These are phyloP conservation scores for Aspergillus biplanus DNA, from an alignment of 495 filamentous ascomycete species.

Conservation along the genomic window DNA sequence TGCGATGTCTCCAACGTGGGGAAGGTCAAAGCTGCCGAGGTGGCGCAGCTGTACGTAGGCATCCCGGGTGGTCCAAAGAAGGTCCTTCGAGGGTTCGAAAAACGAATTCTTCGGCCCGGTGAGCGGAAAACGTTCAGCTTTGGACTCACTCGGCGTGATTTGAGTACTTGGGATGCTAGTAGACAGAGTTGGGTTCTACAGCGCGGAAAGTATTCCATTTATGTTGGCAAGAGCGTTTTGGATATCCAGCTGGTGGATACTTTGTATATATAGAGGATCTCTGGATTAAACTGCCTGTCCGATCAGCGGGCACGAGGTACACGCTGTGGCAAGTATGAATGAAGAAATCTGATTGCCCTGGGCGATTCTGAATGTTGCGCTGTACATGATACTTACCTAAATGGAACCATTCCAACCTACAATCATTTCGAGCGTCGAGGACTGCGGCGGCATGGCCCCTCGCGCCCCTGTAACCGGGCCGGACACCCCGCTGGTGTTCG, in stretches of 20 bases:
- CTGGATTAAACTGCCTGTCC: too few relatives aligned
- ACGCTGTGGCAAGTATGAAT: too few relatives aligned
- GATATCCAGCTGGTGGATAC: conserved; percentile 22
- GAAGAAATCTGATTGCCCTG: too few relatives aligned
- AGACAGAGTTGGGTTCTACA: conserved; percentile 77
- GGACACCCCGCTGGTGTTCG: too few relatives aligned
- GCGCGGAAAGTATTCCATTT: conserved; percentile 30
- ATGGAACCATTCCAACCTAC: too few relatives aligned
- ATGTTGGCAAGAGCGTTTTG: conserved; percentile 28
- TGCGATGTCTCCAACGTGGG: conserved; percentile 63
- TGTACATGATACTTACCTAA: too few relatives aligned
- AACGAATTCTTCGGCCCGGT: conserved; percentile 59
- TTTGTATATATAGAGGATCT: too few relatives aligned
- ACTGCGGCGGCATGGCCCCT: too few relatives aligned
- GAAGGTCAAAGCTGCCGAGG: conserved; percentile 48
- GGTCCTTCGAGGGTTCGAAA: conserved; percentile 76
- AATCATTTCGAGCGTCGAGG: too few relatives aligned
- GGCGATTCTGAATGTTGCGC: too few relatives aligned
- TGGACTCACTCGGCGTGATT: conserved; percentile 67
- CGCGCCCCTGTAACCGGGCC: too few relatives aligned
- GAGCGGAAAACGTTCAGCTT: conserved; percentile 61
- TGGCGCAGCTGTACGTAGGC: conserved; percentile 68
- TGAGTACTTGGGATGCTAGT: conserved; percentile 74
- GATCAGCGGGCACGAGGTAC: too few relatives aligned
- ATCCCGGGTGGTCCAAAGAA: conserved; percentile 43